Evolutionary conservation across 495 filamentous ascomycete genomes (phyloP).

Genomic region (Podospora comata): DNA sequence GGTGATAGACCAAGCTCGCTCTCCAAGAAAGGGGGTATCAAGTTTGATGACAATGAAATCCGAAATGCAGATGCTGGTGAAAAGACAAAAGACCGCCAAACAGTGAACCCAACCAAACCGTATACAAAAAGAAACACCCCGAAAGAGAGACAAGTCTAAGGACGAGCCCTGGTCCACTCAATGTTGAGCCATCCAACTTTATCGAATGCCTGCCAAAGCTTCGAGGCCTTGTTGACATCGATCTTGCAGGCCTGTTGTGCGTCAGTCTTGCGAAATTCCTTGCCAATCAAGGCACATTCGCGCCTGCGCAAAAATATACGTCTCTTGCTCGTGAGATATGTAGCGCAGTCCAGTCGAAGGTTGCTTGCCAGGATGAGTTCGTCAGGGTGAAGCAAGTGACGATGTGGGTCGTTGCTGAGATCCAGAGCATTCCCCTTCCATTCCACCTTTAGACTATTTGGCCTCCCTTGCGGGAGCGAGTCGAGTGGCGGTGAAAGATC

Average conservation of each 20-base stretch:
- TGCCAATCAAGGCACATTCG: slow-evolving; percentile 62
- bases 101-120: neutral
- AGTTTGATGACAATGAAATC: slow-evolving; percentile 2
- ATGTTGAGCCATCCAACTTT: slow-evolving; percentile 82
- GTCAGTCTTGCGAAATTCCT: slow-evolving; percentile 97
- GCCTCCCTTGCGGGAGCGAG: slow-evolving; percentile 53
- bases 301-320: slow-evolving; percentile 81
- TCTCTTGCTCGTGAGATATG: slow-evolving; percentile 92
- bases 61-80: slow-evolving; percentile 14
- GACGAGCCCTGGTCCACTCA: slow-evolving; percentile 52
- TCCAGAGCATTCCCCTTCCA: slow-evolving; percentile 84
- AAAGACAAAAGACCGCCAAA: slow-evolving; percentile 9
- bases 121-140: neutral
- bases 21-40: slow-evolving; percentile 11
- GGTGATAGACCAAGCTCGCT: neutral
- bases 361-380: slow-evolving; percentile 76
- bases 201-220: slow-evolving; percentile 89
- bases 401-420: slow-evolving; percentile 74
- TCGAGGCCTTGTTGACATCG: slow-evolving; percentile 97
- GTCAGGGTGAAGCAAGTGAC: slow-evolving; percentile 70
- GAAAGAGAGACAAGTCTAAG: slow-evolving; percentile 7
- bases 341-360: slow-evolving; percentile 81
- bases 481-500: slow-evolving; percentile 74
- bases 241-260: slow-evolving; percentile 97
- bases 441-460: slow-evolving; percentile 74